Evolutionary conservation across 768 basidiomycete species (phyloP), one percentile per base, ranked within the genome.

Genomic region (Ramaria rubella): DNA sequence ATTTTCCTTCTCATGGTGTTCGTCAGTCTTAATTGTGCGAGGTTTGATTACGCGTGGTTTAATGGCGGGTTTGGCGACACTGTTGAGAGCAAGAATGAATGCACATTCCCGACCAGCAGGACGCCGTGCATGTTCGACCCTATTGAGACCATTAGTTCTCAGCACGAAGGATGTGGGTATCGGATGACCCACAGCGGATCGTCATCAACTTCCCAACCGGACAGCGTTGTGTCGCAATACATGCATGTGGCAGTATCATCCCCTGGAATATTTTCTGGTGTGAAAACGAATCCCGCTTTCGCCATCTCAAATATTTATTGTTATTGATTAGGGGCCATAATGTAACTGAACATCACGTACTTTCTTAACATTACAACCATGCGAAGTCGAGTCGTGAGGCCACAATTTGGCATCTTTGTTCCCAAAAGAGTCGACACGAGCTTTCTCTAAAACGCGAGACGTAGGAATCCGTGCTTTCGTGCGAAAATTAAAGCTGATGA

Each of bases 121-220:
- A 21, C 55, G 33, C 17, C 55, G 55, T n/a, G 77, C 77, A 63
- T 94, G 91, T 63, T 92, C 86, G 64, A 86, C 78, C 59, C 88
- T 90, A 63, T 59, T 55, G 43, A 54, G 61, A 44, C 55, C 49
- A 45, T 43, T 58, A 51, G 40, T 55, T 53, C 30, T 52, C 33
- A 43, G 8, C 23, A 7, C 21, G 21, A 5, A 27, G 49, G 34
- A 49, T 34, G 49, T 14, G 19, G 60, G 30, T n/a, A 0, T 27
- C 14, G n/a, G 2, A 48, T 24, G 9, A 44, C 88, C 57, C 69
- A 96, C 94, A 85, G 67, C 14, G 94, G 94, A 69, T 94, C 85
- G 67, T 98, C 94, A 14, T 81, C 81, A 27, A 77, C 73, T 42
- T 93, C 90, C 94, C 94, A 98, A 1, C 89, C 91, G 54, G 84